Evolutionary conservation across 1,284 basidiomycete genomes (phyloP), one percentile per base, ranked within the genome.

Genomic region (Naganishia albida): DNA sequence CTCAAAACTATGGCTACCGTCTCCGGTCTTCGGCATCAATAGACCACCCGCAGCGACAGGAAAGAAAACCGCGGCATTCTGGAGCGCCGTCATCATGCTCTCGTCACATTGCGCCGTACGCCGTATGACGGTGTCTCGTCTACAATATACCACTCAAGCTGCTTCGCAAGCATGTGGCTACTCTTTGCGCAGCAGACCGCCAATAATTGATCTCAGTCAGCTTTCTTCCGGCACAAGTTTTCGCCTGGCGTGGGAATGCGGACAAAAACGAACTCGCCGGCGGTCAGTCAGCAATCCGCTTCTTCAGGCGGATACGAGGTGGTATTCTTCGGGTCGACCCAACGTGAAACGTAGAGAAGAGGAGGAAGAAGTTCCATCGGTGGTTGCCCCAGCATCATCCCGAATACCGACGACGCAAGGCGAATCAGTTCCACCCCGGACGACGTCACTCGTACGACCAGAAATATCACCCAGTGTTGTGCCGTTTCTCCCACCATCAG

Each of bases 401-500:
- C 34, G 30, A 26, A 38, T 25, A 6, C 20, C 30, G 13, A 20
- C 28, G 8, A 38, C 52, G 15, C 30, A 38, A 10, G 28, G 15
- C 12, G 15, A 30, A 40, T 26, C 26, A 12, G 25, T 40, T 20
- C 12, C 46, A 26, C 30, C 53, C 0, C 42, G 30, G 18, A 20
- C 46, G 18, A 18, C 25, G 12, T 49, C 39, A 34, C 57, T 65
- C 40, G 44, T 54, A 3, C 64, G 64, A 18, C 64, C 64, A 13
- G 30, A 20, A 53, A 62, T 65, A 53, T 60, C 64, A 18, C 44
- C 64, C 26, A 60, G 56, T 12, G 25, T 53, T 7, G 57, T 65
- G 13, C 65, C 65, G 12, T 66, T 66, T 28, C 51, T 66, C 15
- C 39, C 64, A 25, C 63, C 63, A 48, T 65, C 67, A 26, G 59